Percentiles rank a stretch among this genome's conserved stretches.
phyloP scores from a whole-genome alignment of 2,329 filamentous ascomycete species.

The Fusarium pseudograminearum region DNA sequence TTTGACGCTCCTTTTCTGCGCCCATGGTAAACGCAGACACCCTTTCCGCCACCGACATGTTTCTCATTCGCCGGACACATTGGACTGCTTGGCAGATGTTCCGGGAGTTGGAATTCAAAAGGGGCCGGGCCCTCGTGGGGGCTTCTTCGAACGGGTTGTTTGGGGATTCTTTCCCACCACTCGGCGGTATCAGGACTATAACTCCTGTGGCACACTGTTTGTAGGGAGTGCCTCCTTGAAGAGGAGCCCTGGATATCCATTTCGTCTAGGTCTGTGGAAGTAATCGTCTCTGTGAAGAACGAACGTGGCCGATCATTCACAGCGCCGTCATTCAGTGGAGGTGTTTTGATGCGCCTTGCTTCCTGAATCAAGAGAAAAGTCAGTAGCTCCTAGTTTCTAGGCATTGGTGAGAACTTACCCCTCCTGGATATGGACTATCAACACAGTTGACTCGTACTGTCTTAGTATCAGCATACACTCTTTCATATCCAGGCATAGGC shows the following conservation, averaged over 20 bases:
- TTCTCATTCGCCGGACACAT: conserved; percentile 64
- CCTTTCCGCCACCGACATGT: conserved; percentile 59
- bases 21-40: conserved; percentile 64
- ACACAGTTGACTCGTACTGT: conserved; percentile 19
- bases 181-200: conserved; percentile 47
- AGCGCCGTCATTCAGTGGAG: conserved; percentile 57
- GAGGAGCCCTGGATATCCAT: not conserved
- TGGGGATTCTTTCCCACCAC: conserved; percentile 54
- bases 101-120: conserved; percentile 64
- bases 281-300: conserved; percentile 59
- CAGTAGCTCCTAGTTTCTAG: conserved; percentile 17
- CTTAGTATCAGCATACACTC: conserved; percentile 14
- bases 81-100: conserved; percentile 64
- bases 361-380: conserved; percentile 52
- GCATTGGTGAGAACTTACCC: conserved; percentile 43
- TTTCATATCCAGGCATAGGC: not conserved
- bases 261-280: conserved; percentile 40
- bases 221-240: conserved; percentile 26
- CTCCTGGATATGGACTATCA: conserved; percentile 51
- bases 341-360: conserved; percentile 62
- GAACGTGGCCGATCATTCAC: conserved; percentile 54
- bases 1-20: conserved; percentile 46
- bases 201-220: conserved; percentile 40
- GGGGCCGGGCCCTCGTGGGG: conserved; percentile 25
- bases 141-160: conserved; percentile 37